Evolutionary conservation across 192 early-diverging fungal genomes (phyloP), one percentile per base, ranked within the genome.

Genomic region (Coemansia sp.): DNA sequence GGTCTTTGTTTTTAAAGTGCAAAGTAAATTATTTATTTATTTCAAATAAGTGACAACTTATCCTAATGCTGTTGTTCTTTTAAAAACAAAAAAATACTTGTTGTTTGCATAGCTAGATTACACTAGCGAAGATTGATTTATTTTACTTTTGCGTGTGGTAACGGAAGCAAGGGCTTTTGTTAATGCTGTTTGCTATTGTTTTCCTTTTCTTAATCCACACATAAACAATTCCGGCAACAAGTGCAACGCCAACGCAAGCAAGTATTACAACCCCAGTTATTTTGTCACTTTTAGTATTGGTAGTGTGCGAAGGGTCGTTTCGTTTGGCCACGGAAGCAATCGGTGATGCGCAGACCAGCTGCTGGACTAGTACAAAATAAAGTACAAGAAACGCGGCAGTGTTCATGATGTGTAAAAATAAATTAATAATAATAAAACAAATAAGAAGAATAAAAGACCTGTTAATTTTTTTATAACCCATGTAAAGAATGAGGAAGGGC

Each of bases 251-350:
- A n/a, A 61, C 59, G 4, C 18, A 17, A 4, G 37, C 59, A 3
- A 61, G 35, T 17, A 61, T 61, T n/a, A 61, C 38, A 41, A 17
- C 39, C 9, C 59, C 59, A 3, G 59, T 43, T 22, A 61, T 61
- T 38, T 61, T 61, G 59, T 61, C 59, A 5, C 59, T 20, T 22
- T 61, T 61, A 1, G 59, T 61, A 43, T 48, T 48, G 45, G 45
- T 48, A 3, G 14, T 48, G 14, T 48, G 45, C 9, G 45, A 48
- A 48, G 45, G 45, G 45, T 48, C 45, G 14, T 48, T 48, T 48
- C 45, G 45, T 48, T 48, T 48, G 45, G 45, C 45, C 14, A 15
- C 14, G 14, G 45, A 1, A 12, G 5, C 45, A 48, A 15, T 3
- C 8, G 45, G 45, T 8, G 45, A 48, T 48, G 45, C 45, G 45